Evolutionary conservation across 2,329 filamentous ascomycete species (phyloP), one percentile per base, ranked within the genome.

Genomic region (Monosporascus cannonballus): DNA sequence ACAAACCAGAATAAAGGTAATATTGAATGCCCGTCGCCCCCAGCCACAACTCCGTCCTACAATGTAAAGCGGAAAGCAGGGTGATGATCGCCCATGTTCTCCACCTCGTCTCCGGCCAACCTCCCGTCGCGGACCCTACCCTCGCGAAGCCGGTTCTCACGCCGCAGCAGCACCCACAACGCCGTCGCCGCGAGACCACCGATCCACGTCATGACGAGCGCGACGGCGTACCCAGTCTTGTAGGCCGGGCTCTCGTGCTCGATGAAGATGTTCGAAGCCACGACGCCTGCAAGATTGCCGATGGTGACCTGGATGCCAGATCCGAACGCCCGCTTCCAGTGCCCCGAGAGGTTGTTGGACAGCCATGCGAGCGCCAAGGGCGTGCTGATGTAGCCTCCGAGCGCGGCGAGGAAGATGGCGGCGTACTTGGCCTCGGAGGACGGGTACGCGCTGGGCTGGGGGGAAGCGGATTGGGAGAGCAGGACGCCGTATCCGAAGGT

Each of bases 31-130:
- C 11, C 30, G 30, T 5, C 4, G 30, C 11, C 30, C 9, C 30
- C 30, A 34, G 30, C 30, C 30, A 34, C 11, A 34, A 34, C 30
- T 34, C 30, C 30, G 9, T 4, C 11, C 30, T 34, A 68, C 42
- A 67, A 50, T 7, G 65, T 69, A 55, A 76, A 75, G 47, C 75
- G 70, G 59, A 78, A 80, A 24, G 64, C 64, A 3, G 76, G 77
- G 62, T 80, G 76, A 53, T 77, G 72, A 54, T 80, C 77, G 0
- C 77, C 77, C 59, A 80, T 66, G 54, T 80, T 79, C 47, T 72
- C 69, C 11, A 69, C 61, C 62, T 77, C 30, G 30, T 14, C 62
- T 55, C 30, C 30, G 30, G 30, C 11, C 24, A 79, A 62, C 38
- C 76, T 67, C 45, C 68, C 62, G 58, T 79, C 74, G 44, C 75